Conservation (phyloP, 352 stramenopile genomes). For the Phytophthora tubulina region DNA sequence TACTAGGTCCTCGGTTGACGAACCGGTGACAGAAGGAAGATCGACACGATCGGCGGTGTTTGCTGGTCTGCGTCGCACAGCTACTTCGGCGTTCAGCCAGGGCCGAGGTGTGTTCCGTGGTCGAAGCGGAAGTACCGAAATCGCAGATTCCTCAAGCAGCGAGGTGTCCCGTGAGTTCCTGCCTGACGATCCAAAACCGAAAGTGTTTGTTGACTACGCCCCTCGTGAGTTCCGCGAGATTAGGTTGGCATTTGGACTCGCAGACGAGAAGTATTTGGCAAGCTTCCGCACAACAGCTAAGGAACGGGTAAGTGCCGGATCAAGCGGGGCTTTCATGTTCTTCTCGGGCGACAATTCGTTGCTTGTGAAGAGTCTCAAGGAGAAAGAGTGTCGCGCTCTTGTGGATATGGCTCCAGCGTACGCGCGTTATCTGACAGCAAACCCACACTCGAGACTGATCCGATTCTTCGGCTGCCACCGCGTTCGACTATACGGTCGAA, state of each 20-base stretch:
- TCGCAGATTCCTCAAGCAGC: constrained; percentile 7
- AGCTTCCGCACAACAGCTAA: constrained; percentile 83
- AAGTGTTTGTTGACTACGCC: constrained; percentile 82
- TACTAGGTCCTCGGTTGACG: constrained; percentile 42
- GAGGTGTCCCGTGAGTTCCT: constrained; percentile 33
- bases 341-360: constrained; percentile 80
- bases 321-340: constrained; percentile 85
- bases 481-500: constrained; percentile 80
- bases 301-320: constrained; percentile 81
- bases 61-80: constrained; percentile 58
- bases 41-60: constrained; percentile 53
- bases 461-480: constrained; percentile 90
- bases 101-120: constrained; percentile 42
- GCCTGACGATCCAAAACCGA: constrained; percentile 65
- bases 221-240: constrained; percentile 75
- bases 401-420: constrained; percentile 81
- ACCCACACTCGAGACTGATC: constrained; percentile 79
- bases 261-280: constrained; percentile 73
- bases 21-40: constrained; percentile 18
- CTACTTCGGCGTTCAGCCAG: constrained; percentile 48
- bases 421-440: constrained; percentile 62
- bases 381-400: constrained; percentile 78
- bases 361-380: constrained; percentile 84
- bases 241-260: constrained; percentile 66
- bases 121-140: constrained; percentile 35